Base-by-base conservation (phyloP, 1,284 basidiomycete genomes). In the Ustilago crameri region DNA sequence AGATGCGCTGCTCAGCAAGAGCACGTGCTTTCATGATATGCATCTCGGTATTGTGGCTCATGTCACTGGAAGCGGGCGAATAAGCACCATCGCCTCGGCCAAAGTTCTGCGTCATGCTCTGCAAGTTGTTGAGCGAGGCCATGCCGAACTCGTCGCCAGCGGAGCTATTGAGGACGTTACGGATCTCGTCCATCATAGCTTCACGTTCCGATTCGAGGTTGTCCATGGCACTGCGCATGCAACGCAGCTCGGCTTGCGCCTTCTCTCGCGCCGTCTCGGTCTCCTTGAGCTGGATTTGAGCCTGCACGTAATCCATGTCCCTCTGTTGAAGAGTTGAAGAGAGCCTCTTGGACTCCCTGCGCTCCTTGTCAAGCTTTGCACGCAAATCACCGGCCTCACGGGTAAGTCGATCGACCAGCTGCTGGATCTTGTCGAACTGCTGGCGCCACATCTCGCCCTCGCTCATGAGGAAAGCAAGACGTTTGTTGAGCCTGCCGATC, bases 381-480 rank as follows among this genome's bases (percentile, higher is more conserved):
- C 92, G 86, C 60, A 93, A 85, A 59, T 93, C 92, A 46, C 89
- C 90, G n/a, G 87, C 87, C 32, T 93, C 90, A 58, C 89, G 89
- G 73, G 89, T 91, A 77, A 96, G 88, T 41, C 93, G 89, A 83
- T 93, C 93, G 74, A 96, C 86, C 44, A 96, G 86, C 3, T 91
- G 91, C 20, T 93, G 93, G 74, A 93, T 93, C 81, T 92, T 93
- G 85, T 92, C 93, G 84, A 90, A 90, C 90, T 93, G 75, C 85
- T 92, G 91, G 66, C 92, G 86, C 92, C 92, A 93, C 42, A 93
- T 85, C 80, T 93, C 92, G 15, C 89, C 90, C 84, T 93, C 92
- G 5, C 91, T 92, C 91, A 93, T 93, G 75, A 93, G 86, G 86
- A 93, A 93, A 85, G 93, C 93, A 71, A 93, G 87, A 40, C 92